Percentiles rank a stretch among this genome's conserved stretches.
These are phyloP conservation scores for Xylariaceae sp. DNA, from an alignment of 2,329 filamentous ascomycete genomes.

Conservation along the genomic window DNA sequence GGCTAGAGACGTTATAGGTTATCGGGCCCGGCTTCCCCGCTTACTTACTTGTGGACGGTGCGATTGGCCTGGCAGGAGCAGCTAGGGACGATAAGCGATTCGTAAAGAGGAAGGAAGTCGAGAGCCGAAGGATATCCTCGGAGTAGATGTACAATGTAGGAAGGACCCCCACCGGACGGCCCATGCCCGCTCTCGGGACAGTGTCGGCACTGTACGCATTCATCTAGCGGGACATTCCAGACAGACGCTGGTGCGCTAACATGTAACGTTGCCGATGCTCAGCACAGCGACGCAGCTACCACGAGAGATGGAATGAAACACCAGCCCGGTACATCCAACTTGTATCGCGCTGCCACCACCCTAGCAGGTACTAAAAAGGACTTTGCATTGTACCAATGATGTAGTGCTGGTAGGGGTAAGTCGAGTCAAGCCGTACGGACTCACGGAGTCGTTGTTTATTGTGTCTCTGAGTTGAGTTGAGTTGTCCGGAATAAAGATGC, in stretches of 20 bases:
- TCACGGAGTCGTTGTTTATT: too few relatives aligned
- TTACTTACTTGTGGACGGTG: neutral
- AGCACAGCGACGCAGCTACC: neutral
- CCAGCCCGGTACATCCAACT: neutral
- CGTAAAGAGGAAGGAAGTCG: constrained; percentile 19
- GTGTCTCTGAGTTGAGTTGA: too few relatives aligned
- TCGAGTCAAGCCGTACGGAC: too few relatives aligned
- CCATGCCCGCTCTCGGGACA: neutral
- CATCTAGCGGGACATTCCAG: neutral
- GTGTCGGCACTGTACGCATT: neutral
- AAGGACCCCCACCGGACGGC: neutral
- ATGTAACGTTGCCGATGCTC: constrained; percentile 29
- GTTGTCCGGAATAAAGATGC: too few relatives aligned
- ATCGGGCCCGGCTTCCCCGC: constrained; percentile 14
- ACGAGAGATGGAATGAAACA: neutral
- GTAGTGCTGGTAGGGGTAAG: too few relatives aligned
- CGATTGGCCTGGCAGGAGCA: constrained; percentile 20
- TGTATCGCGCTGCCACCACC: too few relatives aligned
- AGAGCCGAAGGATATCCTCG: neutral
- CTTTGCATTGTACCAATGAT: too few relatives aligned
- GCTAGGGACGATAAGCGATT: constrained; percentile 10
- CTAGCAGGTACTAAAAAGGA: too few relatives aligned
- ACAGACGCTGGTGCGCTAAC: neutral
- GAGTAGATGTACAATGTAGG: neutral
- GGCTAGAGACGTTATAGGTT: constrained; percentile 14